These are phyloP conservation scores for Penicillium sp. DNA, from an alignment of 2,329 filamentous ascomycete genomes.

Conservation along the genomic window DNA sequence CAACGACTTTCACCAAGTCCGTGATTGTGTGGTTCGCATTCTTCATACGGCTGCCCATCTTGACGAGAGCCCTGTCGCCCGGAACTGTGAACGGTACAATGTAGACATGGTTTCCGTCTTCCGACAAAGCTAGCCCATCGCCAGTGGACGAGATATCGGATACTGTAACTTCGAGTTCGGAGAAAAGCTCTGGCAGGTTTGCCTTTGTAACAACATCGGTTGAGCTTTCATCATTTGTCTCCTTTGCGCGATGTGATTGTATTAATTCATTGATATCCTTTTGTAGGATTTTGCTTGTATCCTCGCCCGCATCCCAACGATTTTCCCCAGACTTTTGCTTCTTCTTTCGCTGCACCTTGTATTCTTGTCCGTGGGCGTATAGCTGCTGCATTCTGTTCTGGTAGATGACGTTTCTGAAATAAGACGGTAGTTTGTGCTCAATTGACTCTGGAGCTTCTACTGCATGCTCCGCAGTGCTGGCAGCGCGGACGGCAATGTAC, in stretches of 20 bases:
- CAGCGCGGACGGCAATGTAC: background rate
- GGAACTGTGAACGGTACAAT: conserved; percentile 85
- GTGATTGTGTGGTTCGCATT: conserved; percentile 67
- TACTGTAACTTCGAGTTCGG: conserved; percentile 79
- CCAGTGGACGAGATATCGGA: conserved; percentile 82
- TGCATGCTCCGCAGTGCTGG: background rate
- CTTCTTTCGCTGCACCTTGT: conserved; percentile 32
- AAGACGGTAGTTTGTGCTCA: background rate
- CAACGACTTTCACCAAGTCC: conserved; percentile 75
- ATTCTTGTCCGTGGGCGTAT: conserved; percentile 11
- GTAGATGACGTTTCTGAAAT: background rate
- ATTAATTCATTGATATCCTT: conserved; percentile 54
- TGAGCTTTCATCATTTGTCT: conserved; percentile 9
- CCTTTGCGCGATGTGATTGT: conserved; percentile 21
- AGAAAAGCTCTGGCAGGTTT: conserved; percentile 61
- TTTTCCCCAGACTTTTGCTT: conserved; percentile 53
- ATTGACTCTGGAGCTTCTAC: background rate
- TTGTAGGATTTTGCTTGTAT: conserved; percentile 63
- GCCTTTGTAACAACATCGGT: conserved; percentile 20
- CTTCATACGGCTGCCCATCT: conserved; percentile 68
- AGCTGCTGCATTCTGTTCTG: conserved; percentile 23
- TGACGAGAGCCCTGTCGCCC: conserved; percentile 74
- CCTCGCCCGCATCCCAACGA: conserved; percentile 53
- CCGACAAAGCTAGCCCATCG: conserved; percentile 76
- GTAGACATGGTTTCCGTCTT: conserved; percentile 66